Percentiles rank a stretch among this genome's conserved stretches.
Evolutionary conservation across 2,329 filamentous ascomycete species (phyloP).

Genomic region (Alternaria ventricosa): DNA sequence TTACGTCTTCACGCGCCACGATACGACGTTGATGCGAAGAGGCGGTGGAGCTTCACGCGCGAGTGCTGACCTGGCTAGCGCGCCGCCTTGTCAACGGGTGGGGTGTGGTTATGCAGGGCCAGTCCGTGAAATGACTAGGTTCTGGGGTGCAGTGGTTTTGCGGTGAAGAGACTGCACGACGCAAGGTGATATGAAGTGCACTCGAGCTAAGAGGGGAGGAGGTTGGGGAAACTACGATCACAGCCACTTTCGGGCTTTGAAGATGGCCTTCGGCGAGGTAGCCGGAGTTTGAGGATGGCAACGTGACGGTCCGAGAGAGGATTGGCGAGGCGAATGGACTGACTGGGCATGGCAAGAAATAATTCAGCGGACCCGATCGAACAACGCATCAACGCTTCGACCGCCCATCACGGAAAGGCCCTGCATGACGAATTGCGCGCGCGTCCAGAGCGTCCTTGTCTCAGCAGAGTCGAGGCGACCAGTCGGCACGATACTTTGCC

Average conservation of each 20-base stretch:
- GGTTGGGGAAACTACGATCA: neutral
- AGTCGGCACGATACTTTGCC: neutral
- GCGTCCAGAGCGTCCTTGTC: neutral
- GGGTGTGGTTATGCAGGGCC: conserved; percentile 13
- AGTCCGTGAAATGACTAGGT: conserved; percentile 1
- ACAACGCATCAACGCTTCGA: conserved; percentile 17
- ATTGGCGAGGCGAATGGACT: conserved; percentile 8
- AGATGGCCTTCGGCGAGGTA: neutral
- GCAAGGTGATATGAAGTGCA: neutral
- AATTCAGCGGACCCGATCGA: conserved; percentile 7
- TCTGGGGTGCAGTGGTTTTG: conserved; percentile 9
- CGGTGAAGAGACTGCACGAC: conserved; percentile 5
- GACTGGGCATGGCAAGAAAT: conserved; percentile 4
- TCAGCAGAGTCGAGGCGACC: neutral
- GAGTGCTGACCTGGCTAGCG: conserved; percentile 6
- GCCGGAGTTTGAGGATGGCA: neutral
- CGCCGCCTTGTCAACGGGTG: conserved; percentile 7
- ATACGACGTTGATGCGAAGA: conserved; percentile 4
- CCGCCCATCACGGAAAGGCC: conserved; percentile 4
- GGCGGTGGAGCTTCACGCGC: conserved; percentile 7
- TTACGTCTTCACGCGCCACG: neutral
- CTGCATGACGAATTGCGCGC: conserved; percentile 16
- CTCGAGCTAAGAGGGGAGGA: neutral
- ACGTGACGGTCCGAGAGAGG: neutral
- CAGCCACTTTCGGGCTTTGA: neutral